Conservation (phyloP, 2,329 filamentous ascomycete species). For the Epichloe uncinata region DNA sequence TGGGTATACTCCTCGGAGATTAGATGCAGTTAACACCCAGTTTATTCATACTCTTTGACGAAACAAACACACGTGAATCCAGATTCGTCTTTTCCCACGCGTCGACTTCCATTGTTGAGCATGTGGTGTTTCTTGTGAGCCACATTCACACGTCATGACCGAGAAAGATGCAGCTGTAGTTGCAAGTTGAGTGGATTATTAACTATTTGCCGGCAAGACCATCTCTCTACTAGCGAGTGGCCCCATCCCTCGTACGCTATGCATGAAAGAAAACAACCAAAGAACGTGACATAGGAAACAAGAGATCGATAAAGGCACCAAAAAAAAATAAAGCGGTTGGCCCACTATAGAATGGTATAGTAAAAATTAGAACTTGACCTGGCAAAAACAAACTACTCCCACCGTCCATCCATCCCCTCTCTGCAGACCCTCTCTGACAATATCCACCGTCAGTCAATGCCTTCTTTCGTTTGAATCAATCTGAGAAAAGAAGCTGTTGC, state of each 20-base stretch:
- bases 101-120: neutral
- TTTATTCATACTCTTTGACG: no score
- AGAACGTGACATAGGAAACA: conserved; percentile 4
- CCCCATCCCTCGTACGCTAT: conserved; percentile 8
- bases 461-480: neutral
- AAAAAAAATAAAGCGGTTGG: conserved; percentile 3
- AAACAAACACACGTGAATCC: neutral
- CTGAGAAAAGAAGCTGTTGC: neutral
- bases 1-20: no score
- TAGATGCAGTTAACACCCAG: no score
- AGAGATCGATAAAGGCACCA: neutral
- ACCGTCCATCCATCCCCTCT: neutral
- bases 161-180: neutral
- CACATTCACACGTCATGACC: no score
- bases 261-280: conserved; percentile 4
- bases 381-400: neutral
- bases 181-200: conserved; percentile 8
- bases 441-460: neutral
- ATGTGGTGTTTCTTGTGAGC: no score
- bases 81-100: neutral
- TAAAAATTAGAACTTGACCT: neutral
- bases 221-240: conserved; percentile 1
- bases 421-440: neutral
- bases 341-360: neutral
- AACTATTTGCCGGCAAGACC: conserved; percentile 8